A percentile compares a stretch with the other conserved stretches of the same genome.
phyloP scores from a whole-genome alignment of 768 basidiomycete species.

The Agrocybe chaxingu region DNA sequence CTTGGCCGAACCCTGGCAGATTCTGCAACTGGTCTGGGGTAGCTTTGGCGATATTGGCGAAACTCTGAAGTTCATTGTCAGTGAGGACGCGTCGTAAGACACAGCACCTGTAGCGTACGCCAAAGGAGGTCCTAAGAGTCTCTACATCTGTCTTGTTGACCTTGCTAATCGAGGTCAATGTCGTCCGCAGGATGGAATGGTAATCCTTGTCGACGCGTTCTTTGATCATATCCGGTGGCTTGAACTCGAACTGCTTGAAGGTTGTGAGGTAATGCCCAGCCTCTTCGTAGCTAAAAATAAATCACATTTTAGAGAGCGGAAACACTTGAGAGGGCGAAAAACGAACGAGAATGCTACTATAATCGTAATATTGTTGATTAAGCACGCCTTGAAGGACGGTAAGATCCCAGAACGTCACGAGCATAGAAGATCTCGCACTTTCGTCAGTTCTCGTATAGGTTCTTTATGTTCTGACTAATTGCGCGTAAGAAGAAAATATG shows the following conservation, averaged over 20 bases:
- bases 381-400: constrained; percentile 50
- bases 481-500: not conserved
- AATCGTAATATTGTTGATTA: constrained; percentile 92
- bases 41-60: constrained; percentile 75
- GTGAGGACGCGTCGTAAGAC: not conserved
- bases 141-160: constrained; percentile 98
- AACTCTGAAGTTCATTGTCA: constrained; percentile 53
- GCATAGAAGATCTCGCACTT: constrained; percentile 37
- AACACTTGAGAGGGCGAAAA: not conserved
- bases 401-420: not conserved
- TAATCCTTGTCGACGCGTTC: constrained; percentile 93
- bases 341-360: constrained; percentile 89
- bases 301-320: not conserved
- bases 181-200: constrained; percentile 70
- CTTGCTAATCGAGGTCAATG: constrained; percentile 85
- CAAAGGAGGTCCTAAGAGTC: constrained; percentile 87
- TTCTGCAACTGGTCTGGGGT: constrained; percentile 71
- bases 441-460: constrained; percentile 88
- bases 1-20: constrained; percentile 90
- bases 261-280: constrained; percentile 88
- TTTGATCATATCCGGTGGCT: constrained; percentile 90
- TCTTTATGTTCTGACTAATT: constrained; percentile 88
- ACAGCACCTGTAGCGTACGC: constrained; percentile 49
- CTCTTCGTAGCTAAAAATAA: constrained; percentile 69
- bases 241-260: constrained; percentile 93